Percentiles rank a stretch among this genome's conserved stretches.
Evolutionary conservation across 2,329 filamentous ascomycete species (phyloP).

Genomic region (Fusarium nodosum): DNA sequence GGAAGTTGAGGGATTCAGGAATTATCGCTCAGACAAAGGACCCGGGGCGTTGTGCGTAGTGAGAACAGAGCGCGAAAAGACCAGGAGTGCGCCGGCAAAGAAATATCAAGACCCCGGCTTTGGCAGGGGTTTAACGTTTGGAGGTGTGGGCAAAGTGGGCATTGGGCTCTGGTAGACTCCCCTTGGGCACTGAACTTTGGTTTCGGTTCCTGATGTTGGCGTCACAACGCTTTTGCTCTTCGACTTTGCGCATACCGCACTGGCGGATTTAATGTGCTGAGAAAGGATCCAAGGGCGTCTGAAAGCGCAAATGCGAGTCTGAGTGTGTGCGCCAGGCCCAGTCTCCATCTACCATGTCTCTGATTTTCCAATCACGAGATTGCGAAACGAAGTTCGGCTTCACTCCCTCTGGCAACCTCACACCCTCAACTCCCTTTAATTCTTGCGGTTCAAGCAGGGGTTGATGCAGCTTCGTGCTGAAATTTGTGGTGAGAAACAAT

Average conservation of each 20-base stretch:
- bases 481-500: conserved; percentile 13
- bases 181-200: conserved; percentile 43
- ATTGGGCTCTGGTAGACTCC: conserved; percentile 45
- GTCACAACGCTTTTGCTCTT: conserved; percentile 47
- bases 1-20: conserved; percentile 37
- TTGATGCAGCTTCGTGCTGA: conserved; percentile 35
- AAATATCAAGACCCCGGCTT: conserved; percentile 34
- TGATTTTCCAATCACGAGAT: conserved; percentile 43
- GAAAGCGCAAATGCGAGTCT: conserved; percentile 44
- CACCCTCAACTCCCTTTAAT: conserved; percentile 38
- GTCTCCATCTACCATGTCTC: conserved; percentile 46
- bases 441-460: conserved; percentile 36
- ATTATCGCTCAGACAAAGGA: conserved; percentile 35
- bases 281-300: conserved; percentile 23
- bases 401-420: conserved; percentile 26
- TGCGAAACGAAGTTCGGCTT: conserved; percentile 15
- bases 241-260: conserved; percentile 46
- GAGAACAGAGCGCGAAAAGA: conserved; percentile 26
- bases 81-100: conserved; percentile 40
- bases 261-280: conserved; percentile 43
- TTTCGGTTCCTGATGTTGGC: conserved; percentile 44
- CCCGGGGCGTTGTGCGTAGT: conserved; percentile 25
- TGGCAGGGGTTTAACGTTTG: conserved; percentile 45
- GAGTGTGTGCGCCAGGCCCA: conserved; percentile 47
- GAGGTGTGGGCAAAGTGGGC: conserved; percentile 48